Evolutionary conservation across 495 filamentous ascomycete genomes (phyloP), one percentile per base, ranked within the genome.

Genomic region (Lasiosphaeriaceae sp.): DNA sequence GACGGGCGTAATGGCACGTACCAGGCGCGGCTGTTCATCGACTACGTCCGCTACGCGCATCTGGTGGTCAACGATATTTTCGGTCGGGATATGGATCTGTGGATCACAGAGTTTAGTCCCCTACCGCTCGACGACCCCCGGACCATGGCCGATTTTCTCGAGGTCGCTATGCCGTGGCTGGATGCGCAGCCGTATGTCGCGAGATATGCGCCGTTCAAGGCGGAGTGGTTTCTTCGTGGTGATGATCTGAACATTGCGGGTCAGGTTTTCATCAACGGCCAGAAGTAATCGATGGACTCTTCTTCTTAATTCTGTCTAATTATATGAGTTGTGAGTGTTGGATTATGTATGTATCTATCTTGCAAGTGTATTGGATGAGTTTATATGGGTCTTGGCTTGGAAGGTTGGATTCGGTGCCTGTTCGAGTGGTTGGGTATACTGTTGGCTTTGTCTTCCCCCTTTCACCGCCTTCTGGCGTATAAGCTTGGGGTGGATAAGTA

Each of bases 71-170:
- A 54, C 14, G 34, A 48, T 16, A 48, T 59, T 11, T 59, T 59
- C 56, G 41, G 35, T 8, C 12, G 24, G 12, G 50, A 59, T 19
- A 59, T 59, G 56, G 39, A 45, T 14, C 45, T 59, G 2, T 59
- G 56, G 56, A 59, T 59, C 51, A 59, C 56, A 44, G 56, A 59
- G 44, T 59, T 59, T 22, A 11, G 41, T 19, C 44, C 56, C 0
- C 6, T 16, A 21, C 56, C 56, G 3, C 0, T 23, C 0, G 3
- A 19, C 1, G 16, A 59, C 34, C 26, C 41, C 11, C 0, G 35
- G 4, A 8, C 48, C 16, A 49, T 59, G 56, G 56, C 56, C 12
- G 50, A 59, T 0, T 59, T 59, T 31, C 45, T 59, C 1, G 34
- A 54, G 12, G 22, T 54, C 1, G 45, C 22, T 16, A 22, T 59